Base-by-base conservation (phyloP, 2,329 filamentous ascomycete species). In the Bipolaris zeicola region DNA sequence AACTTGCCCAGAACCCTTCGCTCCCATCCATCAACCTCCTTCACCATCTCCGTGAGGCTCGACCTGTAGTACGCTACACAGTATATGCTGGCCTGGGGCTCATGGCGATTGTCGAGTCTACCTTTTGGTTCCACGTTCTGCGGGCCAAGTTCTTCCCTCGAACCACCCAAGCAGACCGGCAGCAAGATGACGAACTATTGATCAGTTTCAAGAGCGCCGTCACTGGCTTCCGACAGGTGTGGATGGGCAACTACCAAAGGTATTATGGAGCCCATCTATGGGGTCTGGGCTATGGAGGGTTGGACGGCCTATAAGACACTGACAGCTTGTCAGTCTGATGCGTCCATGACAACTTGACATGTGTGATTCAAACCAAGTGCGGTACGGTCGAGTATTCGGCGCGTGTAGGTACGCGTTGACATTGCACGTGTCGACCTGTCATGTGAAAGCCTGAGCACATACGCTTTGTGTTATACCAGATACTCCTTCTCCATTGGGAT, bases 121-220 rank as follows among this genome's bases (percentile, higher is more conserved):
- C 65, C 1, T 72, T 74, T 43, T 73, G 71, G 71, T 51, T 58
- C 13, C 66, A 67, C 7, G 57, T 72, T 13, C 51, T 70, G 10
- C 62, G 62, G 34, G 63, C 67, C 10, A 70, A 68, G 39, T 73
- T 62, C 50, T 70, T 73, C n/a, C 63, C 64, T 0, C 55, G 64
- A 5, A 33, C 45, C 5, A 33, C 37, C 8, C 58, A 52, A 13
- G 60, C 64, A 6, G 65, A 65, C 1, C 52, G 58, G n/a, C 49
- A 59, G 26, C 56, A 60, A 24, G 52, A 60, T 8, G 64, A 63
- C 16, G 58, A 57, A 11, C 45, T 70, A 1, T 38, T 68, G n/a
- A 16, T 45, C 3, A 49, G 57, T 3, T 4, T 68, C 0, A 20
- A 22, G 1, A 49, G 31, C 13, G 61, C 56, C 1, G 43, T 67